phyloP scores from a whole-genome alignment of 306 rosid genomes.

The Inga leiocalycina region DNA sequence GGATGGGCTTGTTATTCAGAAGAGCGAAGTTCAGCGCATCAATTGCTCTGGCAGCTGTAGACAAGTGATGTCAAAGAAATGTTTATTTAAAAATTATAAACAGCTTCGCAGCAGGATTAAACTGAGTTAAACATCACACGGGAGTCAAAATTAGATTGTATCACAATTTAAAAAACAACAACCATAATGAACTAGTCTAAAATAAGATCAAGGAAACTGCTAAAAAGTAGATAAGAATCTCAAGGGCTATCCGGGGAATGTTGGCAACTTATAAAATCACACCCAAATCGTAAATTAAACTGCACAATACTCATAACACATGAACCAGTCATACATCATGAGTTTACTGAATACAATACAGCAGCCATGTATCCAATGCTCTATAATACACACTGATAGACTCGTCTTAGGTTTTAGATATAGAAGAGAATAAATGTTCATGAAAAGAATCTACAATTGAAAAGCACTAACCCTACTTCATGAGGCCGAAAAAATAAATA shows the following conservation, averaged over 20 bases:
- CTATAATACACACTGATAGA: not conserved
- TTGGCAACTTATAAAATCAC: not conserved
- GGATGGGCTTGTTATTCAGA: slow-evolving; percentile 73
- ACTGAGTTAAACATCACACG: not conserved
- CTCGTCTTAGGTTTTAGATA: not conserved
- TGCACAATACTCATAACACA: not conserved
- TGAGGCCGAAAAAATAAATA: not conserved
- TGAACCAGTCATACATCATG: not conserved
- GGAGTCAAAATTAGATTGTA: not conserved
- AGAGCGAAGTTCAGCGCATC: slow-evolving; percentile 89
- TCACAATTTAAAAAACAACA: slow-evolving; percentile 5
- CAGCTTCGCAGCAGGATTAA: not conserved
- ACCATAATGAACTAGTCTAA: not conserved
- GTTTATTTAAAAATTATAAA: slow-evolving; percentile 10
- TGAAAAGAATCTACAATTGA: not conserved
- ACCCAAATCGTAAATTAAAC: not conserved
- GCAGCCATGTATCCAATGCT: not conserved
- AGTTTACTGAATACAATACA: not conserved
- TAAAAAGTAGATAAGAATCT: not conserved
- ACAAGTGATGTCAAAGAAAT: slow-evolving; percentile 2
- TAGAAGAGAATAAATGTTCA: not conserved
- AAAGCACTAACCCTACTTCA: not conserved
- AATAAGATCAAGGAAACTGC: not conserved
- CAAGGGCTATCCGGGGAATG: not conserved
- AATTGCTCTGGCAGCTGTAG: slow-evolving; percentile 92